Evolutionary conservation across 208 protist genomes (phyloP).

Genomic region (Trypanosoma melophagium): DNA sequence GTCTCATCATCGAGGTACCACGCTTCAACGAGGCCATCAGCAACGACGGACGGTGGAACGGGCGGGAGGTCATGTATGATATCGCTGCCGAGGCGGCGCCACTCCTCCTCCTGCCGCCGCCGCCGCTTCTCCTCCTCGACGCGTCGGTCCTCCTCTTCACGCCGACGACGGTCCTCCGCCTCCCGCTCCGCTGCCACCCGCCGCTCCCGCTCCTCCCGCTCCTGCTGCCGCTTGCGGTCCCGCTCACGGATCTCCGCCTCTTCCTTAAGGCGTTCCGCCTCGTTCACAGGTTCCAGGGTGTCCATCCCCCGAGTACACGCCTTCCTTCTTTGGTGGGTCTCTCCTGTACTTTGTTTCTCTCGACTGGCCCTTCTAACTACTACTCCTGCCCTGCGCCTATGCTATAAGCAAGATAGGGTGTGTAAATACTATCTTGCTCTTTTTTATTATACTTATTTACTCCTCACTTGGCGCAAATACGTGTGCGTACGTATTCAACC

Average conservation of each 20-base stretch:
- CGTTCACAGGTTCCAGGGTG: constrained; percentile 33
- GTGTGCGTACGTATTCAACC: too few species aligned
- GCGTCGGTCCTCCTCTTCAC: constrained; percentile 58
- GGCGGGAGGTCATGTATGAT: constrained; percentile 80
- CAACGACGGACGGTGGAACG: constrained; percentile 64
- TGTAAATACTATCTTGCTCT: not conserved
- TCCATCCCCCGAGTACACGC: constrained; percentile 5
- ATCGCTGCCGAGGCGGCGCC: constrained; percentile 75
- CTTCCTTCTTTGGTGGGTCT: not conserved
- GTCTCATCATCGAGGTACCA: constrained; percentile 90
- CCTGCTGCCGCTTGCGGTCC: constrained; percentile 59
- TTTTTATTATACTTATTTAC: too few species aligned
- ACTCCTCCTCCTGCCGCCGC: constrained; percentile 76
- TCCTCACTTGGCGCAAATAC: too few species aligned
- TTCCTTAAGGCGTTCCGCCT: constrained; percentile 64
- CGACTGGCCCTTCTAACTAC: not conserved
- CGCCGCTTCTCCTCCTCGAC: constrained; percentile 72
- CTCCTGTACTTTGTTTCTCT: not conserved
- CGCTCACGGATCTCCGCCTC: constrained; percentile 84
- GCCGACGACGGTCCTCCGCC: constrained; percentile 56
- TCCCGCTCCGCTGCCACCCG: constrained; percentile 51
- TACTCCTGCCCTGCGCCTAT: not conserved
- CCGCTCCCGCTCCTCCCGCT: constrained; percentile 76
- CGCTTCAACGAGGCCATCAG: constrained; percentile 52
- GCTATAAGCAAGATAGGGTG: not conserved